Percentiles rank a stretch among this genome's conserved stretches.
phyloP scores from a whole-genome alignment of 805 yeast species.

The Ogataea neopini region DNA sequence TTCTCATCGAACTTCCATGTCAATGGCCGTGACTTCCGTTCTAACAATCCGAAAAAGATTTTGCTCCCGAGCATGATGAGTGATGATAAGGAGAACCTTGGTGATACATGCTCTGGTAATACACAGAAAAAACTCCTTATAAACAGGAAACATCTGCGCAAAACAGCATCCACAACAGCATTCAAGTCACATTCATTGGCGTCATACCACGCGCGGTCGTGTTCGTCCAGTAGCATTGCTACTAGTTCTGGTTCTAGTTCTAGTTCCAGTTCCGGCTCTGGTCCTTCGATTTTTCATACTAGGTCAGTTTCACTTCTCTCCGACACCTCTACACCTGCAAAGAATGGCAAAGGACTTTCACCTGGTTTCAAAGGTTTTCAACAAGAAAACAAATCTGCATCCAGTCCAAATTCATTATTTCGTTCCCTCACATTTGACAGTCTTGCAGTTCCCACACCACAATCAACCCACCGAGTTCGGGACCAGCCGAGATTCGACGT shows the following conservation, averaged over 20 bases:
- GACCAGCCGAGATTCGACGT: constrained; percentile 1
- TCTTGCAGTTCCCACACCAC: constrained; percentile 11
- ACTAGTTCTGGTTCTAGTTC: background rate
- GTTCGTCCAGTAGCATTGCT: constrained; percentile 11
- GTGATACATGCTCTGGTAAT: background rate
- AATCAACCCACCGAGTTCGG: background rate
- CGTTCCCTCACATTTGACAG: constrained; percentile 5
- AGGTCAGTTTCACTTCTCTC: constrained; percentile 18
- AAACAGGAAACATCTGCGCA: constrained; percentile 12
- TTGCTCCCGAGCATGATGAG: constrained; percentile 25
- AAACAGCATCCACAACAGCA: constrained; percentile 17
- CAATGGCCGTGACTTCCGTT: constrained; percentile 16
- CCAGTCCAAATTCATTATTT: constrained; percentile 7
- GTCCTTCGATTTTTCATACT: constrained; percentile 16
- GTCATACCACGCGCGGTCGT: constrained; percentile 25
- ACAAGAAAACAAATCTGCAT: background rate
- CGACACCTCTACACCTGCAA: constrained; percentile 15
- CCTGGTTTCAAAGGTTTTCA: background rate
- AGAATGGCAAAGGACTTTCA: background rate
- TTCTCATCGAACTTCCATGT: constrained; percentile 40
- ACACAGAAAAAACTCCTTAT: constrained; percentile 12
- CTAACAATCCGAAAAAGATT: constrained; percentile 26
- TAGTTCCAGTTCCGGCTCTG: background rate
- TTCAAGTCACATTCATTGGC: constrained; percentile 24
- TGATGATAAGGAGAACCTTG: constrained; percentile 20